Conservation (phyloP, 2,329 filamentous ascomycete genomes). For the Pseudogymnoascus sp. region DNA sequence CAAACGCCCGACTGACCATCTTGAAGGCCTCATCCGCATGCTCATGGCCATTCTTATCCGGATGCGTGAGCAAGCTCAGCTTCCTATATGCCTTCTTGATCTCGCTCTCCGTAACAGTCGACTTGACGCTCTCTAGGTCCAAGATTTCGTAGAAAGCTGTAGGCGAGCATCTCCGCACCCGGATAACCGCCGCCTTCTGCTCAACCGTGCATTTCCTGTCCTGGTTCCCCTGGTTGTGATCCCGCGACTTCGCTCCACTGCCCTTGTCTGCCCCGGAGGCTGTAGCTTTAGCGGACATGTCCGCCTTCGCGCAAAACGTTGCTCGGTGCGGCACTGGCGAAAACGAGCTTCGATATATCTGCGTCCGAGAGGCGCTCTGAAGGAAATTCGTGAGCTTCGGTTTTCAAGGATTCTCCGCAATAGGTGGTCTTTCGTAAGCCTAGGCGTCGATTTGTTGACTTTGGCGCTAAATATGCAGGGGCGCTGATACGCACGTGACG, state of each 20-base stretch:
- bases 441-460: slow-evolving; percentile 7
- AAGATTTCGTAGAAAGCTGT: slow-evolving; percentile 97
- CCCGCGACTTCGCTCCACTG: slow-evolving; percentile 32
- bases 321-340: neutral
- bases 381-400: slow-evolving; percentile 10
- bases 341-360: neutral
- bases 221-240: slow-evolving; percentile 50
- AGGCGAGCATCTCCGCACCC: slow-evolving; percentile 73
- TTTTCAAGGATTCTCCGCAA: slow-evolving; percentile 3
- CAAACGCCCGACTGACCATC: slow-evolving; percentile 90
- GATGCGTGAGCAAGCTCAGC: slow-evolving; percentile 87
- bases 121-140: slow-evolving; percentile 56
- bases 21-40: slow-evolving; percentile 98
- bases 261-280: slow-evolving; percentile 36
- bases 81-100: slow-evolving; percentile 98
- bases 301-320: slow-evolving; percentile 1
- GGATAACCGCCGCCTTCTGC: slow-evolving; percentile 83
- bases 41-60: slow-evolving; percentile 96
- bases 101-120: slow-evolving; percentile 66
- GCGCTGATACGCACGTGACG: slow-evolving; percentile 4
- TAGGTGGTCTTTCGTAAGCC: slow-evolving; percentile 9
- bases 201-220: slow-evolving; percentile 73
- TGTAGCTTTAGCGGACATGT: slow-evolving; percentile 26
- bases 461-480: slow-evolving; percentile 8
- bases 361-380: slow-evolving; percentile 1